Conservation (phyloP, 257 asterid species). For the Solanum clarkiae region DNA sequence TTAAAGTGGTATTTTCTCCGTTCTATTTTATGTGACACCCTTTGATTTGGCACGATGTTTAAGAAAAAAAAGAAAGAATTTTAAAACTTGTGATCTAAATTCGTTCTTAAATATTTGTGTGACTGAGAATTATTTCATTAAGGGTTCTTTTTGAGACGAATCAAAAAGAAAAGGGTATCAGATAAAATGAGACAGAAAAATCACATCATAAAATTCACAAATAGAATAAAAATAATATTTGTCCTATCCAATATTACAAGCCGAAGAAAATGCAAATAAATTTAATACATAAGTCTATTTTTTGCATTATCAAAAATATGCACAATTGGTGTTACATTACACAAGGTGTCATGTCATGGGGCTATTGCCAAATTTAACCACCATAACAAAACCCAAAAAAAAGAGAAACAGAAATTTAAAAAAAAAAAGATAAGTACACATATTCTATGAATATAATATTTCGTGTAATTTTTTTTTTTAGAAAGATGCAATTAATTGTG, state of each 20-base stretch:
- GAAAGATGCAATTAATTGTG: constrained; percentile 1
- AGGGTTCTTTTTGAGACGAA: too few species aligned
- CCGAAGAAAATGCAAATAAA: not conserved
- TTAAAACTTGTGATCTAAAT: too few species aligned
- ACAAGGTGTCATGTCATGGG: not conserved
- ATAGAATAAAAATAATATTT: not conserved
- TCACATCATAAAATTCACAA: not conserved
- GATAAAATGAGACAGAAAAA: too few species aligned
- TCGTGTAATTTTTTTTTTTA: not conserved
- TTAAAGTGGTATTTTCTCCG: too few species aligned
- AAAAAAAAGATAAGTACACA: not conserved
- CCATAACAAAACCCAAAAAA: not conserved
- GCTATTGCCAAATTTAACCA: not conserved
- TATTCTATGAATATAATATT: not conserved
- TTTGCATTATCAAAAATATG: not conserved
- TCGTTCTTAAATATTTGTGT: too few species aligned
- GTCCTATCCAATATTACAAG: not conserved
- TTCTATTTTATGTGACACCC: too few species aligned
- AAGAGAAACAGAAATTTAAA: not conserved
- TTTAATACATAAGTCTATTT: not conserved
- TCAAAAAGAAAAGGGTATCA: too few species aligned
- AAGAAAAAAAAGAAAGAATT: too few species aligned
- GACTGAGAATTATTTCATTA: too few species aligned
- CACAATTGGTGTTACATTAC: not conserved
- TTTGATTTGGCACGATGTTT: too few species aligned